These are phyloP conservation scores for Cymbidium sinense DNA, from an alignment of 106 monocot genomes.

Conservation along the genomic window DNA sequence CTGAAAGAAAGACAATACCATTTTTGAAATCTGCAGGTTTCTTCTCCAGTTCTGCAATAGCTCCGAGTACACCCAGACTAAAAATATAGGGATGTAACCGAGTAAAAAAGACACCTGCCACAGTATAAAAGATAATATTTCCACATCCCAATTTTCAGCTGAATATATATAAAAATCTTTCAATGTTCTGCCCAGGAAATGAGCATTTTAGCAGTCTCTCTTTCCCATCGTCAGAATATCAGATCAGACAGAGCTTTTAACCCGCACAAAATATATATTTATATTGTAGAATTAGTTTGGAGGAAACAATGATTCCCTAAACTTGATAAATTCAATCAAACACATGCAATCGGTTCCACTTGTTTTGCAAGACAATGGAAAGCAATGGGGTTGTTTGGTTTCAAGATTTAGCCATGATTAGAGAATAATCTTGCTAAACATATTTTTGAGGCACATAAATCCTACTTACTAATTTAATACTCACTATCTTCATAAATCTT, in stretches of 20 bases:
- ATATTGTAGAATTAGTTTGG: background rate
- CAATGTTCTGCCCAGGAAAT: too few species aligned
- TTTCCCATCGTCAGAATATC: background rate
- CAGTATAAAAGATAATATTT: background rate
- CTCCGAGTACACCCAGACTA: too few species aligned
- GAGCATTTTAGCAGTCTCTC: background rate
- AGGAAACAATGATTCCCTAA: background rate
- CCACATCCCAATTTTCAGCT: background rate
- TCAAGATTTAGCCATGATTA: too few species aligned
- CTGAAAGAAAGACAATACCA: constrained; percentile 6
- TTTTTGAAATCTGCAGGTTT: background rate
- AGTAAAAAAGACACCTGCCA: too few species aligned
- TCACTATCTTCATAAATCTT: background rate
- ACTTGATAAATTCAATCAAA: background rate
- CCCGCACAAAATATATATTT: too few species aligned
- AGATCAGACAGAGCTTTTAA: background rate
- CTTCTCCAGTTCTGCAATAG: too few species aligned
- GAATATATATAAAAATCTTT: too few species aligned
- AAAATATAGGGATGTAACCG: too few species aligned
- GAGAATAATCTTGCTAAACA: too few species aligned
- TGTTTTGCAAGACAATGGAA: background rate
- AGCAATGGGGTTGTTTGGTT: too few species aligned
- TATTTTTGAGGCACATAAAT: too few species aligned
- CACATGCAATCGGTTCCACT: background rate
- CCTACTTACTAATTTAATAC: too few species aligned